Base-by-base conservation (phyloP, 2,329 filamentous ascomycete species). In the Onygenales sp. region DNA sequence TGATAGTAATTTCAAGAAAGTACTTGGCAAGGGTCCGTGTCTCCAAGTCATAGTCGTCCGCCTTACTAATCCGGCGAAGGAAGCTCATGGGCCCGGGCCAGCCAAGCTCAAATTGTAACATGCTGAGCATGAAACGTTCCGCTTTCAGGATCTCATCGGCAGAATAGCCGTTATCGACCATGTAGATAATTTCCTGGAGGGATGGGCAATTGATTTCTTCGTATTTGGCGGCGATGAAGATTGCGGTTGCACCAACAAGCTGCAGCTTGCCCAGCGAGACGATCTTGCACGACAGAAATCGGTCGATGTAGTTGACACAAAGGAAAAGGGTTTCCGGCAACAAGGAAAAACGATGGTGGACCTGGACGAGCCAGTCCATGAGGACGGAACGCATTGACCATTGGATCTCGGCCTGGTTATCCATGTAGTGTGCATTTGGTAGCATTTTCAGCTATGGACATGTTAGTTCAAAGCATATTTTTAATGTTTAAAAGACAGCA, bases 41-140 rank as follows among this genome's bases (percentile, higher is more conserved):
- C 73, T 98, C 92, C 46, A 95, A 77, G 65, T 98, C 91, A 66
- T 97, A 98, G 66, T 96, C 90, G 67, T 98, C 93, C 11, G 93
- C 93, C 75, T 97, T 97, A 83, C 92, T 97, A 71, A 97, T 93
- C 53, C 92, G 85, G 56, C 93, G 83, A 57, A 98, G 78, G 73
- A 98, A 98, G 75, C 90, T 96, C 92, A 98, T 96, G 1, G 93
- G 93, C 43, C 93, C 93, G n/a, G 93, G 93, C 86, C 89, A 97
- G 51, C 93, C 93, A 52, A 98, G 82, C 72, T 96, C 90, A 66
- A 95, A 98, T 63, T 89, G 82, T 52, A 98, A 82, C 86, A 96
- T 95, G 70, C 83, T 94, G 50, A 98, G 81, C 91, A 98, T 98
- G 75, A 95, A 97, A 10, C 91, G 85, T 73, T 98, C 93, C 0